A percentile compares a stretch with the other conserved stretches of the same genome.
Conservation (phyloP, 352 stramenopile species). For the Phytophthora syringae region DNA sequence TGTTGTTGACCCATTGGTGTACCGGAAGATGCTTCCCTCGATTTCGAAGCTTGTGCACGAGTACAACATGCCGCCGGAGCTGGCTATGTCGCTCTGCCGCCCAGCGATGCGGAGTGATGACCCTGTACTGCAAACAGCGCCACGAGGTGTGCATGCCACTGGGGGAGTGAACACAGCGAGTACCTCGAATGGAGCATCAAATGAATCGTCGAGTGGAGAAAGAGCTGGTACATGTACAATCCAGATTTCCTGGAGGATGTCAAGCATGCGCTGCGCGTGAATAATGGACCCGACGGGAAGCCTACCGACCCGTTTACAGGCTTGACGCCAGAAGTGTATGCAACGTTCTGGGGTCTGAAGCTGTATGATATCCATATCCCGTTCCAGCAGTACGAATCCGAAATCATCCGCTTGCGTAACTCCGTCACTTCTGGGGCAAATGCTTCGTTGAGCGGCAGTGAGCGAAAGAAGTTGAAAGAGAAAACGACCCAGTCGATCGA, state of each 20-base stretch:
- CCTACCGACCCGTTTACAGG: slow-evolving; percentile 60
- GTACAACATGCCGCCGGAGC: slow-evolving; percentile 75
- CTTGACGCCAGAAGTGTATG: slow-evolving; percentile 80
- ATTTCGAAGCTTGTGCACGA: slow-evolving; percentile 68
- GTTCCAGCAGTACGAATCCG: slow-evolving; percentile 85
- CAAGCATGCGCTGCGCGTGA: slow-evolving; percentile 38
- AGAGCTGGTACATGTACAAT: slow-evolving; percentile 80
- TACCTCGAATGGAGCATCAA: slow-evolving; percentile 16
- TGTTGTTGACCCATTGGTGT: slow-evolving; percentile 73
- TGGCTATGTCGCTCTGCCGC: slow-evolving; percentile 81
- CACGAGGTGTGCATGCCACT: slow-evolving; percentile 65
- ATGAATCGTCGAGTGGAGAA: slow-evolving; percentile 18
- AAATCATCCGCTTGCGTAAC: slow-evolving; percentile 78
- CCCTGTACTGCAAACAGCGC: slow-evolving; percentile 62
- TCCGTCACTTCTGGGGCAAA: slow-evolving; percentile 51
- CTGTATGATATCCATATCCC: slow-evolving; percentile 90
- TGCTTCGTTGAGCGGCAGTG: slow-evolving; percentile 47
- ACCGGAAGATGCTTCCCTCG: slow-evolving; percentile 76
- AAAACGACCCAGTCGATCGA: slow-evolving; percentile 82
- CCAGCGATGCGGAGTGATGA: slow-evolving; percentile 84
- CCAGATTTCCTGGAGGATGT: slow-evolving; percentile 66
- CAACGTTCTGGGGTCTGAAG: slow-evolving; percentile 88
- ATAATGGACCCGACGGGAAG: slow-evolving; percentile 22
- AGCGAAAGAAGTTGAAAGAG: slow-evolving; percentile 86
- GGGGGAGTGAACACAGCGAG: slow-evolving; percentile 37